Conservation (phyloP, 495 filamentous ascomycete species). For the Lasiosphaeria ovina region DNA sequence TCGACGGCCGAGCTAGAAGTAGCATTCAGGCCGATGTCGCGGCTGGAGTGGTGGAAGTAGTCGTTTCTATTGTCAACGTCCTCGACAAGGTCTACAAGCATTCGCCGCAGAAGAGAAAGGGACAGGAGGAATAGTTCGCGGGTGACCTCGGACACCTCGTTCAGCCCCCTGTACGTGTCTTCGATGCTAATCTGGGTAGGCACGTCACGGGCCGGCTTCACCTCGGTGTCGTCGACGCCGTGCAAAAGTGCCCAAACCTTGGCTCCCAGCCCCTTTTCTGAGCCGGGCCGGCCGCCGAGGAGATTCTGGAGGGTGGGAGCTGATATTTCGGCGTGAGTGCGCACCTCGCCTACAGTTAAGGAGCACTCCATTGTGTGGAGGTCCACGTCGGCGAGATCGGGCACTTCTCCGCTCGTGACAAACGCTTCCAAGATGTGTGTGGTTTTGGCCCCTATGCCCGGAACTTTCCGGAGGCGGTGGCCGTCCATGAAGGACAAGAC, state of each 20-base stretch:
- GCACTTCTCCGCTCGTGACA: slow-evolving; percentile 46
- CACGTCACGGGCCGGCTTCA: slow-evolving; percentile 66
- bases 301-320: slow-evolving; percentile 60
- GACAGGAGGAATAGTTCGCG: slow-evolving; percentile 63
- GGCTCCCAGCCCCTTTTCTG: slow-evolving; percentile 63
- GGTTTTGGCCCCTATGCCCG: slow-evolving; percentile 80
- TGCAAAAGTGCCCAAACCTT: slow-evolving; percentile 62
- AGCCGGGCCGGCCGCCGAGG: slow-evolving; percentile 61
- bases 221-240: slow-evolving; percentile 62
- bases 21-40: neutral
- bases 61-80: neutral
- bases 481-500: slow-evolving; percentile 68
- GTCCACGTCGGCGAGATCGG: slow-evolving; percentile 22
- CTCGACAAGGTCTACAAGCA: slow-evolving; percentile 71
- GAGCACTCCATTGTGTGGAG: slow-evolving; percentile 39
- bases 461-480: slow-evolving; percentile 77
- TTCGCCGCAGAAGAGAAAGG: slow-evolving; percentile 69
- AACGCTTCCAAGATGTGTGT: slow-evolving; percentile 65
- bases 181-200: slow-evolving; percentile 94
- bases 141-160: slow-evolving; percentile 55
- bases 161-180: slow-evolving; percentile 73
- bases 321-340: slow-evolving; percentile 58
- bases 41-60: neutral
- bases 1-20: no score
- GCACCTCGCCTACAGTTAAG: slow-evolving; percentile 66